A percentile compares a stretch with the other conserved stretches of the same genome.
phyloP scores from a whole-genome alignment of 371 early-diverging fungal genomes.

The Mucor indicus region DNA sequence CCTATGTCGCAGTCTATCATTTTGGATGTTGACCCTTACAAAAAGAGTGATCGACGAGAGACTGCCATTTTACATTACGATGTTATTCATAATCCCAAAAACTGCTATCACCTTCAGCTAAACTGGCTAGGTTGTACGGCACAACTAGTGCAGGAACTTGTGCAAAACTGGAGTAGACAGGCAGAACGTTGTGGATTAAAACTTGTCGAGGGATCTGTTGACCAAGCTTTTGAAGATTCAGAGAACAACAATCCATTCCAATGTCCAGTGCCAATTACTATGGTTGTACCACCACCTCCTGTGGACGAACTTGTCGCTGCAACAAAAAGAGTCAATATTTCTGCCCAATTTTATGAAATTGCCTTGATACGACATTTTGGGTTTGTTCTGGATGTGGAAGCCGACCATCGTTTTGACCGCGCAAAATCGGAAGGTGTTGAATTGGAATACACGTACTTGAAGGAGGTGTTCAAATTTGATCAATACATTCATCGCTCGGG shows the following conservation, averaged over 20 bases:
- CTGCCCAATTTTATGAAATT: constrained; percentile 78
- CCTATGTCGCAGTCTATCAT: constrained; percentile 62
- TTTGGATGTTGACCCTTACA: constrained; percentile 79
- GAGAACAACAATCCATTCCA: constrained; percentile 89
- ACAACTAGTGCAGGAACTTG: constrained; percentile 85
- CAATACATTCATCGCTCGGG: constrained; percentile 93
- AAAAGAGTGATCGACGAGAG: constrained; percentile 76
- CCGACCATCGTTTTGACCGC: constrained; percentile 63
- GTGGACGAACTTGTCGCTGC: constrained; percentile 36
- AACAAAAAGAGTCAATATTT: constrained; percentile 55
- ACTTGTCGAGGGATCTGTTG: constrained; percentile 89
- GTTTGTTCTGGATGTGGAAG: constrained; percentile 94
- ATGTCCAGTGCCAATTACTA: constrained; percentile 68
- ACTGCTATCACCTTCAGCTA: constrained; percentile 90
- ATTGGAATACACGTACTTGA: constrained; percentile 68
- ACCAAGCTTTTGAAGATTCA: constrained; percentile 67
- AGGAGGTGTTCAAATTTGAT: constrained; percentile 69
- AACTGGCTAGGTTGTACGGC: constrained; percentile 96
- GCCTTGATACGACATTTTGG: constrained; percentile 79
- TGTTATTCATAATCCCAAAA: constrained; percentile 80
- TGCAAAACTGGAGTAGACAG: constrained; percentile 78
- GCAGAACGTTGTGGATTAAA: constrained; percentile 90
- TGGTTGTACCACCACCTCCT: constrained; percentile 67
- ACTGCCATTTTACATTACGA: constrained; percentile 89
- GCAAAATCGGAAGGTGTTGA: constrained; percentile 47